Conservation (phyloP, 75 land plant genomes). For the Ceratopteris richardii region DNA sequence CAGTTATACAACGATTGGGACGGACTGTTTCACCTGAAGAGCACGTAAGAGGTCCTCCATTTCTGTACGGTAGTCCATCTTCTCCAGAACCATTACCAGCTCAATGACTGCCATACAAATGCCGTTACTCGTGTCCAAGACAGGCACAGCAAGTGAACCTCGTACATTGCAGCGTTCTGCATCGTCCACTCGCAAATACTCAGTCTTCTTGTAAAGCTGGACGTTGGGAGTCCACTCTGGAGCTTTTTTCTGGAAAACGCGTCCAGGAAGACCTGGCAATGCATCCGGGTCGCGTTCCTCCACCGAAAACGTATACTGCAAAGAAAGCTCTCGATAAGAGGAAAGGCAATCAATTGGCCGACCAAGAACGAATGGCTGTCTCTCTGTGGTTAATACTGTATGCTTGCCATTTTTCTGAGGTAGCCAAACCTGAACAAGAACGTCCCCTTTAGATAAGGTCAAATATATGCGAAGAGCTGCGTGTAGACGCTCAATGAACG, state of each 20-base stretch:
- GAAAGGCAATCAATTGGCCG: slow-evolving; percentile 31
- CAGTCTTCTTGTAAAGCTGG: slow-evolving; percentile 50
- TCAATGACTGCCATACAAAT: slow-evolving; percentile 12
- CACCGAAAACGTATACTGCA: slow-evolving; percentile 46
- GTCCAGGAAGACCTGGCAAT: slow-evolving; percentile 63
- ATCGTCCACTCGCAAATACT: slow-evolving; percentile 56
- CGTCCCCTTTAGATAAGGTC: slow-evolving; percentile 31
- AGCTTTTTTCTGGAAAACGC: slow-evolving; percentile 58
- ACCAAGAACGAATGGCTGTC: slow-evolving; percentile 68
- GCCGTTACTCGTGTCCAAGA: slow-evolving; percentile 32
- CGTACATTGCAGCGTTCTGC: slow-evolving; percentile 54
- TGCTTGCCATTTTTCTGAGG: slow-evolving; percentile 42
- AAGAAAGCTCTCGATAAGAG: slow-evolving; percentile 53
- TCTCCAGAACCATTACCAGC: slow-evolving; percentile 7
- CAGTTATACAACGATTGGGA: neutral
- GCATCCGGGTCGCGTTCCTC: slow-evolving; percentile 30
- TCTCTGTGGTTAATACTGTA: slow-evolving; percentile 44
- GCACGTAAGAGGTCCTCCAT: slow-evolving; percentile 3
- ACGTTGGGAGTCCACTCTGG: slow-evolving; percentile 99
- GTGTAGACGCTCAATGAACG: neutral
- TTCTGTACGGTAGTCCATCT: slow-evolving; percentile 6
- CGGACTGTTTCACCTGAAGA: slow-evolving; percentile 6
- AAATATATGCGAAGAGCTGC: slow-evolving; percentile 18
- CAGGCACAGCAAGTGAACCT: slow-evolving; percentile 78
- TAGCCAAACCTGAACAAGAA: slow-evolving; percentile 73